phyloP scores from a whole-genome alignment of 345 rosid genomes.

The Populus simonii region DNA sequence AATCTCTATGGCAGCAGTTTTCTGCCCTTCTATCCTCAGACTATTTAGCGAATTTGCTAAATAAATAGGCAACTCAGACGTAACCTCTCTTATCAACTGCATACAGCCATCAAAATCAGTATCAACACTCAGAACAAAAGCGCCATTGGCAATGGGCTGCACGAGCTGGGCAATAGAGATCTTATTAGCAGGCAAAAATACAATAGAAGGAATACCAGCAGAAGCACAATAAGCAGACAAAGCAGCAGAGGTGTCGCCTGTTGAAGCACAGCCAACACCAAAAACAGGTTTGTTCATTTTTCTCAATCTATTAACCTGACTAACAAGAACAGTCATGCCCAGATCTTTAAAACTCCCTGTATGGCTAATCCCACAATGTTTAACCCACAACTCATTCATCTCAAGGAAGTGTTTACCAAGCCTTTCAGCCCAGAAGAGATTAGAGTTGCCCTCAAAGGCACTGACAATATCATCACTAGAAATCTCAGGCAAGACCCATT shows the following conservation, averaged over 20 bases:
- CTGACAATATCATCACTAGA: constrained; percentile 26
- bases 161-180: constrained; percentile 32
- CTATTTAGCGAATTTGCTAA: constrained; percentile 27
- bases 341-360: constrained; percentile 32
- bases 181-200: constrained; percentile 25
- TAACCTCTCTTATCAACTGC: constrained; percentile 27
- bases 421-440: constrained; percentile 31
- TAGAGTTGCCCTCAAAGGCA: constrained; percentile 31
- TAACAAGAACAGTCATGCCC: constrained; percentile 30
- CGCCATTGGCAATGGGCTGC: constrained; percentile 33
- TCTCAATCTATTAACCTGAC: constrained; percentile 24
- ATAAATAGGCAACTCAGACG: constrained; percentile 27
- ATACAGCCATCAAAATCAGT: constrained; percentile 30
- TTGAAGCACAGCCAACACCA: constrained; percentile 31
- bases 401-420: constrained; percentile 19
- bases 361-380: constrained; percentile 28
- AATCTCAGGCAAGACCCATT: constrained; percentile 23
- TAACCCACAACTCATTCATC: constrained; percentile 33
- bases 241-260: constrained; percentile 32
- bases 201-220: constrained; percentile 28
- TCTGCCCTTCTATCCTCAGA: constrained; percentile 30
- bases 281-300: constrained; percentile 29
- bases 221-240: constrained; percentile 29
- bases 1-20: constrained; percentile 32
- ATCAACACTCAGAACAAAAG: constrained; percentile 30